These are phyloP conservation scores for Colletotrichum scovillei DNA, from an alignment of 2,329 filamentous ascomycete species.

Conservation along the genomic window DNA sequence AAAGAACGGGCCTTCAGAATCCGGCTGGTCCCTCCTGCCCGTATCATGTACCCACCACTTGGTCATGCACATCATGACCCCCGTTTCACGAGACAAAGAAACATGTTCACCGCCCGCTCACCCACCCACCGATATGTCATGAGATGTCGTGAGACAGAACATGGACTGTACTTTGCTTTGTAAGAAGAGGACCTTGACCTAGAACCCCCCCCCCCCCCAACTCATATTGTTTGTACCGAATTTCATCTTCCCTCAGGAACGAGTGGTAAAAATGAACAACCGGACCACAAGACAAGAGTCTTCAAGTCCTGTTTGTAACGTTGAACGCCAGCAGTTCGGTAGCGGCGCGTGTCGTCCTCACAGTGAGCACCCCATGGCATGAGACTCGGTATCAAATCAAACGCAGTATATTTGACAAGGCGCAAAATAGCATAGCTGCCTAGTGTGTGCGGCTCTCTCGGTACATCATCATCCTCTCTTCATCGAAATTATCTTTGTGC, in stretches of 20 bases:
- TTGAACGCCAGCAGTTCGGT: too few species aligned
- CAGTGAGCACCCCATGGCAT: background rate
- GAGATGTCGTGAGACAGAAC: background rate
- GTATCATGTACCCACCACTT: background rate
- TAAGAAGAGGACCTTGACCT: background rate
- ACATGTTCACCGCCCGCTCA: background rate
- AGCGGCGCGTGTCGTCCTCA: background rate
- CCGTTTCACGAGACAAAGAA: background rate
- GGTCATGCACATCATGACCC: background rate
- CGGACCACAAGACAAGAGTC: background rate
- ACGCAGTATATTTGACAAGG: constrained; percentile 31
- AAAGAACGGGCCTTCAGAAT: background rate
- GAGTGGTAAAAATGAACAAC: background rate
- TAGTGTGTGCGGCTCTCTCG: constrained; percentile 19
- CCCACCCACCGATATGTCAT: background rate
- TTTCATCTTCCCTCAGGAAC: background rate
- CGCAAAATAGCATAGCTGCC: constrained; percentile 23
- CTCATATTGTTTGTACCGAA: background rate
- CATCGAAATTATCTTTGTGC: constrained; percentile 16
- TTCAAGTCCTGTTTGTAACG: background rate
- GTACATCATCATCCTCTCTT: constrained; percentile 15
- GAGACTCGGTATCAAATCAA: constrained; percentile 11
- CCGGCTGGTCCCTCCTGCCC: background rate
- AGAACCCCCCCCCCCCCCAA: too few species aligned
- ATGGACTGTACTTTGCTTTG: background rate